These are phyloP conservation scores for Mortierella alpina DNA, from an alignment of 192 early-diverging fungal genomes.

Conservation along the genomic window DNA sequence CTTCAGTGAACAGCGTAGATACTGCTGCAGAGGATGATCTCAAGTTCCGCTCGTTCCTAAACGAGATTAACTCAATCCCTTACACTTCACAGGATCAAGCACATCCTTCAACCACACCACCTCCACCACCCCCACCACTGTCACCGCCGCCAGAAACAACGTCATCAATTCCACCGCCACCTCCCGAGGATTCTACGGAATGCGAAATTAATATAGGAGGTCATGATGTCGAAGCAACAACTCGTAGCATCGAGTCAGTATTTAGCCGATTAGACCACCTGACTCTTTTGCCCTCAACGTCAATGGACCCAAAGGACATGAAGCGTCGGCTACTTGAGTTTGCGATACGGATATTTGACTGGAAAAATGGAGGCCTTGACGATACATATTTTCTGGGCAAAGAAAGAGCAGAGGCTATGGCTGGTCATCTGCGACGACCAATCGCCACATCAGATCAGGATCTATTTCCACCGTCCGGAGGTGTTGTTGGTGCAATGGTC, in stretches of 20 bases:
- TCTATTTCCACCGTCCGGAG: constrained; percentile 10
- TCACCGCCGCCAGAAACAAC: neutral
- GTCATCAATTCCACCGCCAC: neutral
- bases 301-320: constrained; percentile 25
- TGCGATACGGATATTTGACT: constrained; percentile 28
- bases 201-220: neutral
- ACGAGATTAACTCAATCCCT: constrained; percentile 37
- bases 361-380: constrained; percentile 32
- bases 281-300: constrained; percentile 8
- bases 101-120: neutral
- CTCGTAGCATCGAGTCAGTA: constrained; percentile 7
- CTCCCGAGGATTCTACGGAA: too few species aligned
- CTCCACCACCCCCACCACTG: constrained; percentile 8
- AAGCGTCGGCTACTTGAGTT: constrained; percentile 38
- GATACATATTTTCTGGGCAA: constrained; percentile 27
- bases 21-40: constrained; percentile 3
- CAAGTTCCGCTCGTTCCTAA: constrained; percentile 26
- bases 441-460: neutral
- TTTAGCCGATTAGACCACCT: constrained; percentile 22
- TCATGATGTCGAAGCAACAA: neutral
- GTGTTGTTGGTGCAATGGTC: constrained; percentile 37
- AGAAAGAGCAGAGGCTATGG: constrained; percentile 13
- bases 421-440: neutral
- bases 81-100: constrained; percentile 5
- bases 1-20: too few species aligned